Conservation (phyloP, 2,329 filamentous ascomycete genomes). For the Hypoxylon sp. region DNA sequence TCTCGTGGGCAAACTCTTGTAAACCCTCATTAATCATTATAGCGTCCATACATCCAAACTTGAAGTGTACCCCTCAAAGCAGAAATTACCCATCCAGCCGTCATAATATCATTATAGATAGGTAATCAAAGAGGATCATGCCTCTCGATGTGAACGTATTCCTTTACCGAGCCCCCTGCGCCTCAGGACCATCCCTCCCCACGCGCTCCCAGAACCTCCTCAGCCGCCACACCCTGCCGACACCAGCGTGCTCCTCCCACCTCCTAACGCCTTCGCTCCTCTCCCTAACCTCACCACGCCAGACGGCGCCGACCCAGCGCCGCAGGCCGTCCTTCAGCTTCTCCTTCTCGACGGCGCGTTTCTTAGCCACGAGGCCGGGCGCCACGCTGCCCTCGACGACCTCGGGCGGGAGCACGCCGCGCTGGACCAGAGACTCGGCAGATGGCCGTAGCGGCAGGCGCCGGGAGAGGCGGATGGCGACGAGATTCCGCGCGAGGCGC, state of each 20-base stretch:
- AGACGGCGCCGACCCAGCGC: slow-evolving; percentile 74
- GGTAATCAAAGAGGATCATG: neutral
- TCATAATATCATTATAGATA: neutral
- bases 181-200: slow-evolving; percentile 58
- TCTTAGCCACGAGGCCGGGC: slow-evolving; percentile 73
- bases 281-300: slow-evolving; percentile 67
- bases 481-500: slow-evolving; percentile 73
- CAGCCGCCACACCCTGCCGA: slow-evolving; percentile 73
- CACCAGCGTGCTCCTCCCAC: slow-evolving; percentile 66
- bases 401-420: slow-evolving; percentile 76
- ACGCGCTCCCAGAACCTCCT: slow-evolving; percentile 77
- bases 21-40: slow-evolving; percentile 13
- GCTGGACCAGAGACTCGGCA: slow-evolving; percentile 71
- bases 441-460: slow-evolving; percentile 73
- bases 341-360: slow-evolving; percentile 75
- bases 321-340: slow-evolving; percentile 76
- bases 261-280: slow-evolving; percentile 63
- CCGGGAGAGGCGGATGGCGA: slow-evolving; percentile 75
- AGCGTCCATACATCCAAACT: slow-evolving; percentile 26
- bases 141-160: neutral
- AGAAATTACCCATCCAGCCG: slow-evolving; percentile 9
- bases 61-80: neutral
- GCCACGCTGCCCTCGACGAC: slow-evolving; percentile 69
- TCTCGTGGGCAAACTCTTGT: slow-evolving; percentile 14
- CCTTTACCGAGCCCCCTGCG: slow-evolving; percentile 20